Percentiles rank a stretch among this genome's conserved stretches.
Conservation (phyloP, 495 filamentous ascomycete genomes). For the Daldinia grandis region DNA sequence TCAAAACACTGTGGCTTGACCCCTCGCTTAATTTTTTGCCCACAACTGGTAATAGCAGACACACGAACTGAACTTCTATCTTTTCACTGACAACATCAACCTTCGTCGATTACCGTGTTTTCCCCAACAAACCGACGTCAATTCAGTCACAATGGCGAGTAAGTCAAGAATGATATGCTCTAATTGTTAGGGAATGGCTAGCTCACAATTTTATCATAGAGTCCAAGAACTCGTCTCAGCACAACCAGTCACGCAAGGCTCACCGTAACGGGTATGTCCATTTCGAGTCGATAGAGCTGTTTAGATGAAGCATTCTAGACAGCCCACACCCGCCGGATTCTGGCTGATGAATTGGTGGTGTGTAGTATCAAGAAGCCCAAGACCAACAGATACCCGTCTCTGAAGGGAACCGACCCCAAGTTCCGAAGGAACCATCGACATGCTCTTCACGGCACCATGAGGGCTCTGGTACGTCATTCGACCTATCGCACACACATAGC, state of each 20-base stretch:
- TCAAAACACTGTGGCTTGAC: conserved; percentile 25
- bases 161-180: conserved; percentile 37
- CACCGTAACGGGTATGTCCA: conserved; percentile 91
- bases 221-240: conserved; percentile 99
- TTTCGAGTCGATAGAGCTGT: conserved; percentile 11
- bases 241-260: conserved; percentile 95
- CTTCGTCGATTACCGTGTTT: conserved; percentile 34
- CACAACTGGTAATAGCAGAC: conserved; percentile 44
- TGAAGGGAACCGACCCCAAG: conserved; percentile 99
- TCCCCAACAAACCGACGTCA: conserved; percentile 42
- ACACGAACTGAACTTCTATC: conserved; percentile 37
- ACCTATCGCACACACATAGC: not conserved
- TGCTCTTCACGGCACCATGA: conserved; percentile 97
- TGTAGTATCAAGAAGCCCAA: conserved; percentile 99
- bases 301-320: not conserved
- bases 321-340: not conserved
- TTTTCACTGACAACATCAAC: conserved; percentile 40
- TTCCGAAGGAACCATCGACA: conserved; percentile 99
- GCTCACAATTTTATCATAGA: conserved; percentile 60
- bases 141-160: conserved; percentile 61
- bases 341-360: conserved; percentile 24
- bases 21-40: conserved; percentile 49
- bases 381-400: conserved; percentile 97
- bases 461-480: conserved; percentile 82
- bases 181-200: not conserved